A percentile compares a stretch with the other conserved stretches of the same genome.
Evolutionary conservation across 331 rosid species (phyloP).

Genomic region (Pyrus hybrid): DNA sequence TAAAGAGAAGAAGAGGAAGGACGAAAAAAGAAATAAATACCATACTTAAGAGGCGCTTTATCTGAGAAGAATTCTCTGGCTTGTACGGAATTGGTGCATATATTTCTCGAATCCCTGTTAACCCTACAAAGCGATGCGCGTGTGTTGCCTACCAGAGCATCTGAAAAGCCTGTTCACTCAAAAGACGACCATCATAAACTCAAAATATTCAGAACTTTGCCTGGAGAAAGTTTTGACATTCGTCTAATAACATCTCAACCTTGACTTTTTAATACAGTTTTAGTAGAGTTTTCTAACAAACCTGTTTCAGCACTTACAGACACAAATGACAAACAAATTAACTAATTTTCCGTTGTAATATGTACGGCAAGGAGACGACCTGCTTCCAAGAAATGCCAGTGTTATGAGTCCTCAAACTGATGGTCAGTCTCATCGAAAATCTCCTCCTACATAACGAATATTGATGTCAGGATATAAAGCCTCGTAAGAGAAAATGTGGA

Average conservation of each 20-base stretch:
- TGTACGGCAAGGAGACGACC: not conserved
- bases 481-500: not conserved
- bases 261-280: not conserved
- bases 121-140: not conserved
- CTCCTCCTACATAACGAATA: conserved; percentile 64
- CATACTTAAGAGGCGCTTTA: conserved; percentile 4
- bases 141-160: too few relatives aligned
- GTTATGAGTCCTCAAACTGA: conserved; percentile 63
- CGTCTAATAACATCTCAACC: not conserved
- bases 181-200: not conserved
- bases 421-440: conserved; percentile 95
- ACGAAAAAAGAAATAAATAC: conserved; percentile 46
- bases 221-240: not conserved
- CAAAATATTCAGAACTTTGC: not conserved
- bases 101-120: not conserved
- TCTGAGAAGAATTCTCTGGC: too few relatives aligned
- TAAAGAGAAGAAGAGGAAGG: conserved; percentile 47
- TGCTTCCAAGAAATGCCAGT: conserved; percentile 3
- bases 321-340: too few relatives aligned
- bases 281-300: not conserved
- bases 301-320: not conserved
- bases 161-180: not conserved
- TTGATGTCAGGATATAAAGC: not conserved
- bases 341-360: too few relatives aligned
- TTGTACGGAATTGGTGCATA: not conserved